These are phyloP conservation scores for Dendrobium chrysotoxum DNA, from an alignment of 106 monocot genomes.

Conservation along the genomic window DNA sequence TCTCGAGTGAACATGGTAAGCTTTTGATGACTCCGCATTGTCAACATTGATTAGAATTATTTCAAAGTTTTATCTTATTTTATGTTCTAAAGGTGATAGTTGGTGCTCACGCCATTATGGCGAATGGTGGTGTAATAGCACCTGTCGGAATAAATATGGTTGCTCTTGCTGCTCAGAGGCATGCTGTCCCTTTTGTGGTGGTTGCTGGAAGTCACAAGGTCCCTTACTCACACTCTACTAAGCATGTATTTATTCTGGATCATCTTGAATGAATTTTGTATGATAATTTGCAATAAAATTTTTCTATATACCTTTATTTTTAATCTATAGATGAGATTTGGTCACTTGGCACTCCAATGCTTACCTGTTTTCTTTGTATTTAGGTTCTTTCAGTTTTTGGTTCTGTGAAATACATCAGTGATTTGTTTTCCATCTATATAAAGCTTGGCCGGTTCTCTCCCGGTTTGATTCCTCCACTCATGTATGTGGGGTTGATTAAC, in stretches of 20 bases:
- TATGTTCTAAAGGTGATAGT: slow-evolving; percentile 71
- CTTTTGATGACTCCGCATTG: not conserved
- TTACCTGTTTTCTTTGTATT: slow-evolving; percentile 1
- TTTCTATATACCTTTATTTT: not conserved
- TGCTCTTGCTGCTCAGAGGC: slow-evolving; percentile 94
- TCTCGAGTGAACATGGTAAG: slow-evolving; percentile 96
- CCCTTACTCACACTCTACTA: not conserved
- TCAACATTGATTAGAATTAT: not conserved
- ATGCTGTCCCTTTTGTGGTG: slow-evolving; percentile 99
- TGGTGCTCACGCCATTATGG: slow-evolving; percentile 99
- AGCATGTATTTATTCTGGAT: not conserved
- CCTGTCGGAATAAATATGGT: slow-evolving; percentile 94
- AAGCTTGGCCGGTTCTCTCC: not conserved
- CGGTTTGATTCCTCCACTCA: not conserved
- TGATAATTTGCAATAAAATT: not conserved
- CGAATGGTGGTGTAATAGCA: slow-evolving; percentile 95
- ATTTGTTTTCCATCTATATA: not conserved
- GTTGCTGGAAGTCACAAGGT: slow-evolving; percentile 99
- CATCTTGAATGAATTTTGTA: not conserved
- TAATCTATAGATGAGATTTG: not conserved
- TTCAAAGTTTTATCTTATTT: slow-evolving; percentile 6
- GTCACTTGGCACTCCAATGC: not conserved
- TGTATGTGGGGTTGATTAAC: not conserved
- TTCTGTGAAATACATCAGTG: not conserved
- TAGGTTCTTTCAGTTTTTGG: not conserved